phyloP scores from a whole-genome alignment of 169 alveolate species.

The Sarcocystis neurona region DNA sequence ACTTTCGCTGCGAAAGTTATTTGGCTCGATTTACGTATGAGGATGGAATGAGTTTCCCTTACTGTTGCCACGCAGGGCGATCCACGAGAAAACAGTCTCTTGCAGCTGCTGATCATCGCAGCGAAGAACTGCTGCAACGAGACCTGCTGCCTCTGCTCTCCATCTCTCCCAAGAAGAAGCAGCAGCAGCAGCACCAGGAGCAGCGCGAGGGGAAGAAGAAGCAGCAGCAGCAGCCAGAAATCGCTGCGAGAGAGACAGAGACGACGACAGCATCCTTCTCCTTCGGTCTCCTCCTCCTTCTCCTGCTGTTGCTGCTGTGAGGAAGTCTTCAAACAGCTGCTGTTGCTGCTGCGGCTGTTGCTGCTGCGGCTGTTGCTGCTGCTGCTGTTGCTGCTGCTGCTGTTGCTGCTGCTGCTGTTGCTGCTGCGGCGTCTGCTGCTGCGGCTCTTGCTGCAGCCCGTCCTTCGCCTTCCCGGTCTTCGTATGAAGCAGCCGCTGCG shows the following conservation, averaged over 20 bases:
- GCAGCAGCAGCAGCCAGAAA: background rate
- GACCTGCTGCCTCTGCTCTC: constrained; percentile 3
- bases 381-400: no score
- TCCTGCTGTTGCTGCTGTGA: background rate
- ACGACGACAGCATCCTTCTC: background rate
- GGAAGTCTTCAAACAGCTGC: background rate
- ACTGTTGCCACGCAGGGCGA: constrained; percentile 12
- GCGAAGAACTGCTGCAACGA: background rate
- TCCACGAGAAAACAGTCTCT: background rate
- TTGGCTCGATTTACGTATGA: no score
- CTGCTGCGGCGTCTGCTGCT: no score
- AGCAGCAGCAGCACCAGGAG: background rate
- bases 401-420: no score
- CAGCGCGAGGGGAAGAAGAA: background rate
- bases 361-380: no score
- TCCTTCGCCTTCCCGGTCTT: no score
- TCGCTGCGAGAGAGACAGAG: background rate
- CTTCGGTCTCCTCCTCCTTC: background rate
- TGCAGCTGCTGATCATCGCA: background rate
- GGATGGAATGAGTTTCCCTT: no score
- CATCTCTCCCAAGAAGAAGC: background rate
- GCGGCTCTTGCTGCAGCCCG: no score
- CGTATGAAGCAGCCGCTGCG: no score
- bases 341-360: no score
- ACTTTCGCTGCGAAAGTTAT: no score